Evolutionary conservation across 2,329 filamentous ascomycete genomes (phyloP).

Genomic region (Parascedosporium putredinis): DNA sequence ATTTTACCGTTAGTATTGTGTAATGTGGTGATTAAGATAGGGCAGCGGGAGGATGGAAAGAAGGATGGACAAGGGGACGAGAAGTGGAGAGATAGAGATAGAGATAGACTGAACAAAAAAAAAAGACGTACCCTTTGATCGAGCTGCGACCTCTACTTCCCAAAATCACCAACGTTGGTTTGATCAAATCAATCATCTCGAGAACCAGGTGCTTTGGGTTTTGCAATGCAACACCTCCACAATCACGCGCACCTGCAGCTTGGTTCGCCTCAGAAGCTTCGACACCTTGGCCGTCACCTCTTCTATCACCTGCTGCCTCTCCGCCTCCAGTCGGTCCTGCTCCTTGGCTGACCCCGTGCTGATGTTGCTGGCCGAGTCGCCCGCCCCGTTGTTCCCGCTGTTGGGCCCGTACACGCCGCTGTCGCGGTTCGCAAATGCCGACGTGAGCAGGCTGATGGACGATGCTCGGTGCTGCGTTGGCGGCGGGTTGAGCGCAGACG

Average conservation of each 20-base stretch:
- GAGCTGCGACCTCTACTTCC: slow-evolving; percentile 86
- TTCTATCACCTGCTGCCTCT: slow-evolving; percentile 70
- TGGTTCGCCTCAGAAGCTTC: slow-evolving; percentile 80
- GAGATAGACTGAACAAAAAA: slow-evolving; percentile 4
- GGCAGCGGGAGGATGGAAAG: slow-evolving; percentile 14
- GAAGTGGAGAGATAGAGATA: slow-evolving; percentile 1
- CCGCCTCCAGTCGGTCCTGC: slow-evolving; percentile 57
- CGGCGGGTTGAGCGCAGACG: not conserved
- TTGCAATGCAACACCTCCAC: slow-evolving; percentile 98
- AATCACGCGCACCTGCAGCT: slow-evolving; percentile 83
- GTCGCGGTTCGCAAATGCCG: not conserved
- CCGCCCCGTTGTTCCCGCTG: slow-evolving; percentile 10
- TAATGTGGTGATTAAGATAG: slow-evolving; percentile 2
- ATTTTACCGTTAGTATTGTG: too few relatives aligned
- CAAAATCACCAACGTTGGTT: slow-evolving; percentile 84
- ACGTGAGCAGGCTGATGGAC: slow-evolving; percentile 14
- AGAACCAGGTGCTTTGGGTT: slow-evolving; percentile 93
- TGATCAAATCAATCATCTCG: slow-evolving; percentile 89
- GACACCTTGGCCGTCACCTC: slow-evolving; percentile 76
- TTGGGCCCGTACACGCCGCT: slow-evolving; percentile 1
- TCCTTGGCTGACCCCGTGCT: slow-evolving; percentile 38
- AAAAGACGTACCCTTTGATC: slow-evolving; percentile 67
- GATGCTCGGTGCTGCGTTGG: not conserved
- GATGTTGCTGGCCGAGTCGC: slow-evolving; percentile 20
- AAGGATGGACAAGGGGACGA: slow-evolving; percentile 1